Base-by-base conservation (phyloP, 2,329 filamentous ascomycete species). In the Botrytis elliptica region DNA sequence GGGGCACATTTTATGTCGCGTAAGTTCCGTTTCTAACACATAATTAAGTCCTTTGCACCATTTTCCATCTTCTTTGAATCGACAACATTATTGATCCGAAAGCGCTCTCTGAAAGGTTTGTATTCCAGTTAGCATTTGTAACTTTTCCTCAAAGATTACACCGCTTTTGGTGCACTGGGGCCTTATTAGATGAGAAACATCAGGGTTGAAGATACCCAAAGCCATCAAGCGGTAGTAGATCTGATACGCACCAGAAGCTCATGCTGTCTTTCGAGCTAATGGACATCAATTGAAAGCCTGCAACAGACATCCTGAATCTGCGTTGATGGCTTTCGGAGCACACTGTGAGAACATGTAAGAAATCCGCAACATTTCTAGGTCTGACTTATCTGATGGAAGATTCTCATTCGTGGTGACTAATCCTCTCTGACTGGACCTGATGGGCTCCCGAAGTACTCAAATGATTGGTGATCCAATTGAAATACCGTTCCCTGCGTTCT, bases 81-180 rank as follows among this genome's bases (percentile, higher is more conserved):
- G 5, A 55, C 18, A 16, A 7, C 25, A 8, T 16, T 8, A 4
- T 55, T 29, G 14, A 18, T 29, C 8, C 25, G 49, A 25, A 16
- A 29, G 3, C 5, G n/a, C 3, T 18, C 25, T 55, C 1, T 18
- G 1, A 55, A 4, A n/a, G 1, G 1, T n/a, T 55, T 0, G 3
- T 16, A 2, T 14, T 55, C 5, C 6, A 29, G 5, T 14, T 3
- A 29, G 12, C 49, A 16, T 5, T 7, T 55, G 6, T 16, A 16
- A 8, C 4, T n/a, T 5, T 55, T n/a, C 49, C 40, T 55, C 10
- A 52, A 12, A 14, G 4, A n/a, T 16, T 1, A 7, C 29, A 12
- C 12, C 49, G 3, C 4, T 8, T 29, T 8, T 9, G n/a, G 3
- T 16, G 14, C n/a, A 16, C 14, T 3, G 52, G 14, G 29, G 1